Conservation (phyloP, 192 early-diverging fungal species). For the Geranomyces variabilis region DNA sequence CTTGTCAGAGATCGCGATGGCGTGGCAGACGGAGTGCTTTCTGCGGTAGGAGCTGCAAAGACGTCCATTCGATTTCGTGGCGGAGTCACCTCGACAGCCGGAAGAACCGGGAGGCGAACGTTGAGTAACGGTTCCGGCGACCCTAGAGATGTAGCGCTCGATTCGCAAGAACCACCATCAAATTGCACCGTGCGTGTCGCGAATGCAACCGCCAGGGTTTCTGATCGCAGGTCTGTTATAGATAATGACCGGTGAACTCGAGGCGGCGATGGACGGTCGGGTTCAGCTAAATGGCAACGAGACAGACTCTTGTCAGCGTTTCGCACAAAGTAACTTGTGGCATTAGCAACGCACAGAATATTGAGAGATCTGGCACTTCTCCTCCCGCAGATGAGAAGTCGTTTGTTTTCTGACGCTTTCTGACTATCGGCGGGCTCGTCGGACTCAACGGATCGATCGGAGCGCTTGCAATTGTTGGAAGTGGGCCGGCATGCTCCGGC, state of each 20-base stretch:
- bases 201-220: neutral
- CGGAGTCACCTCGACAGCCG: neutral
- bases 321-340: neutral
- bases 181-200: neutral
- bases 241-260: slow-evolving; percentile 10
- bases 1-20: neutral
- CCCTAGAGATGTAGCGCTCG: neutral
- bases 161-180: neutral
- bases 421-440: neutral
- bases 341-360: neutral
- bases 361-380: neutral
- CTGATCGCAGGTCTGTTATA: slow-evolving; percentile 21
- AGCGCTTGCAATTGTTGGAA: neutral
- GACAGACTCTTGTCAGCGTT: neutral
- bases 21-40: neutral
- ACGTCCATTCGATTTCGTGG: neutral
- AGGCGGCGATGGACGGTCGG: neutral
- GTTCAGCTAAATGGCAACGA: neutral
- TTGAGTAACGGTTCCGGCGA: neutral
- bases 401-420: slow-evolving; percentile 8
- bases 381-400: neutral
- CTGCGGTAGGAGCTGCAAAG: neutral
- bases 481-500: neutral
- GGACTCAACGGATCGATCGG: neutral
- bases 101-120: no score